These are phyloP conservation scores for Crepidotus variabilis DNA, from an alignment of 768 basidiomycete species.

Conservation along the genomic window DNA sequence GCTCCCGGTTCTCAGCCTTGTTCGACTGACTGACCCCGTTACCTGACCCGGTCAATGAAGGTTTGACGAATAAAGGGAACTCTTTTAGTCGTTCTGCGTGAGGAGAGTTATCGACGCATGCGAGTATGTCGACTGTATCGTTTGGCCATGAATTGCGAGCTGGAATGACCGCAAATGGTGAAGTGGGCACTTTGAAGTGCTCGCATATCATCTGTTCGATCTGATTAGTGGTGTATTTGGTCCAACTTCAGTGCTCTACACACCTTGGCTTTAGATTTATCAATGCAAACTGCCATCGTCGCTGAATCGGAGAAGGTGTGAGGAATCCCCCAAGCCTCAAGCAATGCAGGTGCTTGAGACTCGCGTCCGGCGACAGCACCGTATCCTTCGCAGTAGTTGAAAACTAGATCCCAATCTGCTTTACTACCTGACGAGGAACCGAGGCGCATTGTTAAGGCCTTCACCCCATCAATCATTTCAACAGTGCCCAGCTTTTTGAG, in stretches of 20 bases:
- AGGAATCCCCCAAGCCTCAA: constrained; percentile 21
- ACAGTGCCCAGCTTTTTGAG: constrained; percentile 16
- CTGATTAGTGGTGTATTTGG: not conserved
- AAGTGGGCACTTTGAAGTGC: not conserved
- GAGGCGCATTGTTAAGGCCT: constrained; percentile 12
- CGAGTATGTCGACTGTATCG: not conserved
- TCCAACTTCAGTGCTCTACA: not conserved
- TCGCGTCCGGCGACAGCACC: constrained; percentile 15
- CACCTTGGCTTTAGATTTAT: constrained; percentile 24
- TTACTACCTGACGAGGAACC: not conserved
- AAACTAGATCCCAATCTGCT: constrained; percentile 20
- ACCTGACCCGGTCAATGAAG: constrained; percentile 14
- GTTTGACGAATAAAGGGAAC: constrained; percentile 23
- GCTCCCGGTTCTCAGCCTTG: constrained; percentile 14
- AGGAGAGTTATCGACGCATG: not conserved
- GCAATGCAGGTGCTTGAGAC: constrained; percentile 21
- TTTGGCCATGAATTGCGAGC: not conserved
- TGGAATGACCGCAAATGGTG: not conserved
- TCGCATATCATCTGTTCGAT: not conserved
- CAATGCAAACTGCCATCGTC: constrained; percentile 20
- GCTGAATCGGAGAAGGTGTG: constrained; percentile 23
- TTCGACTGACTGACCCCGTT: constrained; percentile 18
- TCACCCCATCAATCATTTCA: constrained; percentile 17
- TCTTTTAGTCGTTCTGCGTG: constrained; percentile 11
- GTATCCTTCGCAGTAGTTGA: constrained; percentile 22